phyloP scores from a whole-genome alignment of 768 basidiomycete species.

The Leccinum broughii region DNA sequence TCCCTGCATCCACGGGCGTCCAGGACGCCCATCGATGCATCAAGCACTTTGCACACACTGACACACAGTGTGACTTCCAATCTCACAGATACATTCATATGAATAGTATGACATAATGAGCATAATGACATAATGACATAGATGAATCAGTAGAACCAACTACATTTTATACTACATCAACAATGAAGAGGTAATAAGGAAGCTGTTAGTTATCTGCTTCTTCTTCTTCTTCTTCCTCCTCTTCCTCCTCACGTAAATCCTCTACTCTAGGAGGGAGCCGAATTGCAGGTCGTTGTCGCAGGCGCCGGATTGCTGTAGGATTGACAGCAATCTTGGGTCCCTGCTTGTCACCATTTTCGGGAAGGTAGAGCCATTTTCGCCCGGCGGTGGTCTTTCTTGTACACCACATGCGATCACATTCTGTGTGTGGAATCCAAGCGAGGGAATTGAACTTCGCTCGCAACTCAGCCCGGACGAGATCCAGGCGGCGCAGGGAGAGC shows the following conservation, averaged over 20 bases:
- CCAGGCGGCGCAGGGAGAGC: background rate
- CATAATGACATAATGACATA: too few relatives aligned
- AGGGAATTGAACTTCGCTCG: background rate
- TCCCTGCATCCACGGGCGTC: too few relatives aligned
- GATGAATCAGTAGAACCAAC: too few relatives aligned
- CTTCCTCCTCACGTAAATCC: background rate
- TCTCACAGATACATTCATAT: too few relatives aligned
- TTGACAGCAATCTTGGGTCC: background rate
- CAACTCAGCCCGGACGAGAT: background rate
- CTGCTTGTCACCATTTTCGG: background rate
- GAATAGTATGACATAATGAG: too few relatives aligned
- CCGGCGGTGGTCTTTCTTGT: background rate
- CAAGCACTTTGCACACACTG: too few relatives aligned
- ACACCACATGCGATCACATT: background rate
- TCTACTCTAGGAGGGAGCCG: background rate
- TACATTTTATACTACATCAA: too few relatives aligned
- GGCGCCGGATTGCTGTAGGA: background rate
- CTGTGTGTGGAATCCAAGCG: background rate
- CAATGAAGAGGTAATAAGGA: too few relatives aligned
- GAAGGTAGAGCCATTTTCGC: background rate
- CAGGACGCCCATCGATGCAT: too few relatives aligned
- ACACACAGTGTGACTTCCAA: too few relatives aligned
- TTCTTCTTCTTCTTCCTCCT: background rate
- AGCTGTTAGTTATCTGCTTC: too few relatives aligned
- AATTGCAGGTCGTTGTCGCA: too few relatives aligned